Percentiles rank a stretch among this genome's conserved stretches.
phyloP scores from a whole-genome alignment of 2,329 filamentous ascomycete species.

The Cercospora sojina region DNA sequence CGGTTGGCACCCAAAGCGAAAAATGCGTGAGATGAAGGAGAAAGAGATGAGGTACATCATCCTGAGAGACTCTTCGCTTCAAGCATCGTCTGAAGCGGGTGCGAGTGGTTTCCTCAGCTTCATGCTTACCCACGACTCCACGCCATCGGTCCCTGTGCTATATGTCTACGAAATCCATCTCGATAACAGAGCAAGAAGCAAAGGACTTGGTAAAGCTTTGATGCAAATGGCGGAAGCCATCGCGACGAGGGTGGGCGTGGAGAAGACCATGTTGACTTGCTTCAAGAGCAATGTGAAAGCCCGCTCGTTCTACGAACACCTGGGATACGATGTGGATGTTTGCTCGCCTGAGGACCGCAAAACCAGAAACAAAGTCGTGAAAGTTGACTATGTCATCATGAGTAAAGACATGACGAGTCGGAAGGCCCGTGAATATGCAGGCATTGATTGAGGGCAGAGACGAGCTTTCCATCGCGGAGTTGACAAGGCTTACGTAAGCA shows the following conservation, averaged over 20 bases:
- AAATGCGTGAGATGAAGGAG: constrained; percentile 67
- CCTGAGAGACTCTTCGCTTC: neutral
- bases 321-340: constrained; percentile 57
- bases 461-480: neutral
- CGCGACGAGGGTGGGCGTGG: constrained; percentile 55
- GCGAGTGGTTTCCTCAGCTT: constrained; percentile 56
- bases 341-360: constrained; percentile 52
- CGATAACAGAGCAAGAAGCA: constrained; percentile 55
- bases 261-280: constrained; percentile 74
- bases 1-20: constrained; percentile 63
- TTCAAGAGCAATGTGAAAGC: constrained; percentile 62
- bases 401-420: constrained; percentile 42
- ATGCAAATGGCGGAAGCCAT: constrained; percentile 57
- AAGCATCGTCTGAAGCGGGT: neutral
- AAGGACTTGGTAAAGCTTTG: constrained; percentile 61
- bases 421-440: neutral
- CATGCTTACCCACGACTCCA: constrained; percentile 68
- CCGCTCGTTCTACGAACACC: constrained; percentile 59
- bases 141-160: constrained; percentile 60
- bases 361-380: constrained; percentile 51
- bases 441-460: neutral
- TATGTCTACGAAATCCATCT: constrained; percentile 82
- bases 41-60: constrained; percentile 68
- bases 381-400: constrained; percentile 55
- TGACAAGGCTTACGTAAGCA: neutral